phyloP scores from a whole-genome alignment of 1,284 basidiomycete species.

The Heterobasidion parviporum region DNA sequence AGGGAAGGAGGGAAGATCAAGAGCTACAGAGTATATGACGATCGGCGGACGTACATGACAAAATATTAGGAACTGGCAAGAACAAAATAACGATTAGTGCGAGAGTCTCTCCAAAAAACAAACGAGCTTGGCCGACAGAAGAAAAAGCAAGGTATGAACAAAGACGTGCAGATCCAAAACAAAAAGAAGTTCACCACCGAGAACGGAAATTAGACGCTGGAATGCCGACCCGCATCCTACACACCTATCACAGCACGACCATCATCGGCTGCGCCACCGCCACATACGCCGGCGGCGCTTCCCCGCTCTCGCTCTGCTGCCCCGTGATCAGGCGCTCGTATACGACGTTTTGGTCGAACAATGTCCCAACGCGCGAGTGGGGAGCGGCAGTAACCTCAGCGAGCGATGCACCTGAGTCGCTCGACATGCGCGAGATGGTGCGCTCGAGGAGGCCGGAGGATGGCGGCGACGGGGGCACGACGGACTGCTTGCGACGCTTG shows the following conservation, averaged over 20 bases:
- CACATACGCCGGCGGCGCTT: constrained; percentile 53
- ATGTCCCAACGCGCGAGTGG: constrained; percentile 19
- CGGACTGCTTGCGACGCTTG: neutral
- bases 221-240: too few relatives aligned
- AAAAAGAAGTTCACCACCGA: too few relatives aligned
- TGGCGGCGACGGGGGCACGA: neutral
- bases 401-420: neutral
- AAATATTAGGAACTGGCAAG: neutral
- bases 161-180: neutral
- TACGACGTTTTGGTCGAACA: constrained; percentile 32
- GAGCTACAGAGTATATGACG: neutral
- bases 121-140: neutral
- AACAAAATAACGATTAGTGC: neutral
- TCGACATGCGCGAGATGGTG: neutral
- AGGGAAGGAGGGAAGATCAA: neutral
- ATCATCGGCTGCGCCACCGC: neutral
- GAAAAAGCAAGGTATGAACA: neutral
- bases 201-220: too few relatives aligned
- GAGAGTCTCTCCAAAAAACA: neutral
- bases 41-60: neutral
- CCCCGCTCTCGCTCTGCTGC: constrained; percentile 53
- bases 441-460: neutral
- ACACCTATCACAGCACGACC: neutral
- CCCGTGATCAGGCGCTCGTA: constrained; percentile 58
- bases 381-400: constrained; percentile 3